Conservation (phyloP, 2,329 filamentous ascomycete genomes). For the Aspergillus novoparasiticus region DNA sequence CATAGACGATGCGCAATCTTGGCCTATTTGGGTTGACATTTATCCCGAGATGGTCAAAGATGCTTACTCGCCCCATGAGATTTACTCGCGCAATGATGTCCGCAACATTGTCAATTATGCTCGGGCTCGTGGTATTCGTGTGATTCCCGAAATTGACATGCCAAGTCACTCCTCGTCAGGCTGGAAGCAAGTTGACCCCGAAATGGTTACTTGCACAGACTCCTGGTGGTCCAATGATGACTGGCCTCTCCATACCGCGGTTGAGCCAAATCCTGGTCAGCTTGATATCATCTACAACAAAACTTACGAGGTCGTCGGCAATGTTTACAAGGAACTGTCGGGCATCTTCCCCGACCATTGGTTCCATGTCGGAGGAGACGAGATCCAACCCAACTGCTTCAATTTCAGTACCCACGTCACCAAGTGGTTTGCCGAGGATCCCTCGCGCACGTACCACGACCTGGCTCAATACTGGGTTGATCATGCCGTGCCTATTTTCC, state of each 20-base stretch:
- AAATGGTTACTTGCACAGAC: conserved; percentile 58
- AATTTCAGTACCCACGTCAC: conserved; percentile 56
- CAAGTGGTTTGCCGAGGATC: conserved; percentile 54
- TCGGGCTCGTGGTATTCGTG: conserved; percentile 58
- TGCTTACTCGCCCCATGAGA: conserved; percentile 55
- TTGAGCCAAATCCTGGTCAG: conserved; percentile 60
- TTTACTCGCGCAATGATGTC: conserved; percentile 49
- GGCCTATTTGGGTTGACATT: conserved; percentile 53
- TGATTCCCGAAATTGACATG: conserved; percentile 66
- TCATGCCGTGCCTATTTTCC: conserved; percentile 55
- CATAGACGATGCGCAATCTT: conserved; percentile 58
- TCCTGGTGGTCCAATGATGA: conserved; percentile 65
- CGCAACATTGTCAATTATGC: conserved; percentile 53
- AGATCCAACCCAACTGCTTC: conserved; percentile 59
- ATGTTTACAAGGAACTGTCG: conserved; percentile 58
- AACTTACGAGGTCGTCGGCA: conserved; percentile 57
- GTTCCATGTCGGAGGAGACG: conserved; percentile 61
- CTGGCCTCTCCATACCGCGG: conserved; percentile 57
- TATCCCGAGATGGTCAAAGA: conserved; percentile 58
- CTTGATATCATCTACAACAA: conserved; percentile 59
- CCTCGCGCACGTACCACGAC: conserved; percentile 54
- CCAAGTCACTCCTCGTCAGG: conserved; percentile 60
- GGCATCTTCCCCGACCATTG: conserved; percentile 54
- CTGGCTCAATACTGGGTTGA: conserved; percentile 60
- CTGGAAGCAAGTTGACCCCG: conserved; percentile 59